Base-by-base conservation (phyloP, 1,139 yeast genomes). In the Scheffersomyces insectosa region DNA sequence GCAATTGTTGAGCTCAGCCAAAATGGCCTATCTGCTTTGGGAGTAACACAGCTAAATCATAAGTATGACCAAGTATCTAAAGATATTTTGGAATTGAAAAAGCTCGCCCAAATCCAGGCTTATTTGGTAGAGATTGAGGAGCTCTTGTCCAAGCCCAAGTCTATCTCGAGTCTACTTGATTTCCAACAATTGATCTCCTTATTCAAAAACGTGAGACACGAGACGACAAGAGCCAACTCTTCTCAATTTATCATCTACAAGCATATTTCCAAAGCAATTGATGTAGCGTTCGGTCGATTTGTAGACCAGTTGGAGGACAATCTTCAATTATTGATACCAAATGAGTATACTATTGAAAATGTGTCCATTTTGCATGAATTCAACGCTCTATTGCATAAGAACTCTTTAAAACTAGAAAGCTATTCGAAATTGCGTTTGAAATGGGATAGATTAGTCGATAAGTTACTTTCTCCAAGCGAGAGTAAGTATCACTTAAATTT, bases 311-410 rank as follows among this genome's bases (percentile, higher is more conserved):
- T 63, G 44, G 55, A 63, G 37, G 56, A 57, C n/a, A 55, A 57
- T 34, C 43, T 60, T 16, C 34, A 42, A 29, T 28, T 39, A 14
- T 53, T 58, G 35, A 40, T 68, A 16, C 74, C 74, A 2, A 45
- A 48, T 34, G 55, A 57, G 29, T 49, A 44, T 20, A 50, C 57
- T 5, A 60, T 67, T 39, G 50, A 43, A 20, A 51, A 58, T 23
- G 40, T 55, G 2, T 51, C 52, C 11, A 36, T 47, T 12, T 49
- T 62, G 33, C 49, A 44, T 15, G 53, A 48, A 23, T 44, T 53
- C 43, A 60, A 48, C 36, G 36, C 41, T 14, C 50, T 42, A 36
- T 51, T 51, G 44, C 46, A 50, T n/a, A 50, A 44, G 33, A 51
- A 46, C 37, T 36, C 41, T 14, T 40, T 61, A 27, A 42, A 45